Base-by-base conservation (phyloP, 495 filamentous ascomycete genomes). In the Parathielavia hyrcaniae region DNA sequence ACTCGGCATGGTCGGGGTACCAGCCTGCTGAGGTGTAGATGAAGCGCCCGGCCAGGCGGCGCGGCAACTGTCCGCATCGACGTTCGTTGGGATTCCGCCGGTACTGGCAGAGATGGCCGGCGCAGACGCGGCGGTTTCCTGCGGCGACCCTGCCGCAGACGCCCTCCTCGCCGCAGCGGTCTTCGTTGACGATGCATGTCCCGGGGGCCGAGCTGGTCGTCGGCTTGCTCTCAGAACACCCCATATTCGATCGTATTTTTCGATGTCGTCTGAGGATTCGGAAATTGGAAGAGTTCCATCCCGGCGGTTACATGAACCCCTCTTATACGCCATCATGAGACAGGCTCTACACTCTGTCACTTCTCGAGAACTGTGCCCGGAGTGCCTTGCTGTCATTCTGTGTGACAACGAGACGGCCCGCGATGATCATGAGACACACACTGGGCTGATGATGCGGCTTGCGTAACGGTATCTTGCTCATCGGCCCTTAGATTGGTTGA, bases 171-270 rank as follows among this genome's bases (percentile, higher is more conserved):
- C 50, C 13, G 41, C 16, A 26, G 20, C 17, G 17, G 32, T 11
- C 41, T 8, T 62, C 55, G 39, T 49, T 52, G 60, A 62, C 60
- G 32, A 62, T 49, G 40, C 60, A 62, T 23, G 52, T 43, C 26
- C 19, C 8, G 19, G 17, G 17, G 43, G 22, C 36, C 11, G 30
- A 2, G 22, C 9, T 53, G 2, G 20, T 7, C 30, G 38, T 48
- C 9, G 13, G 17, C 11, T 41, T 19, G 11, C 5, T 7, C 4
- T n/a, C 35, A 13, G 13, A 36, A 17, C 13, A n/a, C 2, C 5
- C 23, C 22, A 26, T 30, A 1, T 23, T n/a, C 9, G 23, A 32
- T 23, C n/a, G 22, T 30, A 30, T 6, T 6, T n/a, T 30, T 30
- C 26, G 26, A 30, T 30, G 6, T 30, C 26, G 26, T 30, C 26